Base-by-base conservation (phyloP, 176 grass and related monocot genomes). In the Dactylis glomerata region DNA sequence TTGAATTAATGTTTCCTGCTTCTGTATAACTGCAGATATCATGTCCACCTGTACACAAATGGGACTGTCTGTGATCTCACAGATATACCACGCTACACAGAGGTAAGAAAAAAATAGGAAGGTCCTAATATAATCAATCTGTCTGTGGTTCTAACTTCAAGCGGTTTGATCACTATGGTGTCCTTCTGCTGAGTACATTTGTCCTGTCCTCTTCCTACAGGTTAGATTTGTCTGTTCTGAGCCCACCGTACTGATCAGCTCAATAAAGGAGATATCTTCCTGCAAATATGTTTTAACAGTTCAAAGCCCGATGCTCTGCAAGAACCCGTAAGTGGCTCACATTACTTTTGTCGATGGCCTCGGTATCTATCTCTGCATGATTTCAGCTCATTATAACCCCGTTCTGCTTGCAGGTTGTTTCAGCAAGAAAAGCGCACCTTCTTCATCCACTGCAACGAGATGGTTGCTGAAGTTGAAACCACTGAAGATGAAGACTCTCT, bases 1-100 rank as follows among this genome's bases (percentile, higher is more conserved):
- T 83, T n/a, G n/a, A 54, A 71, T 64, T 32, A 44, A 52, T 76
- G 3, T 49, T 38, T 86, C 15, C 13, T 81, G 49, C 32, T 82
- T 57, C 13, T 30, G 47, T 51, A 81, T 22, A 84, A 37, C 77
- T 77, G 23, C 87, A 99, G 96, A 65, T 99, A 96, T 86, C 96
- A 99, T 77, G 93, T 94, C 41, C 96, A 99, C 64, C 32, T 91
- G 69, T 99, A 89, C 86, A 88, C 83, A 66, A 99, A 99, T 80
- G 96, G 96, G 12, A 99, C 93, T 50, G 81, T 89, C 4, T 99
- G 93, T 62, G 97, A 99, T 83, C 88, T 99, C 49, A 99, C 97
- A 68, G 88, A 91, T 56, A 66, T 88, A 72, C 89, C 88, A 6
- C 84, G 93, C 34, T 90, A 94, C 47, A 96, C 97, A 37, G 96